Evolutionary conservation across 768 basidiomycete species (phyloP).

Genomic region (Obba rivulosa): DNA sequence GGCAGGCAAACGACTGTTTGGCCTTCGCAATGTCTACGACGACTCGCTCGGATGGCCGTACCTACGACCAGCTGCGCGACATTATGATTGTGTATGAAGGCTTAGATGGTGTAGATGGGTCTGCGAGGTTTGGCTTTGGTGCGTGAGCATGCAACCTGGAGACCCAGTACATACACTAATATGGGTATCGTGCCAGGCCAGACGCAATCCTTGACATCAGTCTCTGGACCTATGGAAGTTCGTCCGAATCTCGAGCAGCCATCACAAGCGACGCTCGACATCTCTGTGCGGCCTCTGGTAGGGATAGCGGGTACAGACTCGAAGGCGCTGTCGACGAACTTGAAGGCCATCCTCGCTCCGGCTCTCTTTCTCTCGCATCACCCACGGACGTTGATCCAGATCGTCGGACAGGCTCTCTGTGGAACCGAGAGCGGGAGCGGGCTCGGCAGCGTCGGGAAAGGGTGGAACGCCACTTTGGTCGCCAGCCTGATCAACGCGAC

Average conservation of each 20-base stretch:
- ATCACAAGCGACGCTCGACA: conserved; percentile 70
- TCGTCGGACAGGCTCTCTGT: conserved; percentile 65
- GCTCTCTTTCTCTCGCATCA: conserved; percentile 58
- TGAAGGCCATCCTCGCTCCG: conserved; percentile 56
- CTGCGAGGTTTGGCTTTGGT: conserved; percentile 69
- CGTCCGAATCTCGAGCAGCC: conserved; percentile 64
- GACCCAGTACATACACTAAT: conserved; percentile 2
- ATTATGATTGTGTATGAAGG: conserved; percentile 48
- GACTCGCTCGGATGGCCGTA: conserved; percentile 34
- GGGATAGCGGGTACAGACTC: conserved; percentile 66
- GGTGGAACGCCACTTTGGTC: conserved; percentile 38
- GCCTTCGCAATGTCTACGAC: neutral
- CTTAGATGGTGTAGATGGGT: conserved; percentile 71
- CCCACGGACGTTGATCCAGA: conserved; percentile 70
- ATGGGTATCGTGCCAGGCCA: conserved; percentile 30
- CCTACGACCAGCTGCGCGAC: conserved; percentile 28
- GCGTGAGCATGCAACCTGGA: conserved; percentile 16
- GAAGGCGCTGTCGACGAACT: conserved; percentile 48
- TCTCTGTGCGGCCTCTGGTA: conserved; percentile 63
- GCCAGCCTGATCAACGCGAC: conserved; percentile 70
- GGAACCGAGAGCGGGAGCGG: conserved; percentile 20
- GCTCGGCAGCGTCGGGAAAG: conserved; percentile 17
- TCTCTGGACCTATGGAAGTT: conserved; percentile 80
- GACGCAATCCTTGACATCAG: conserved; percentile 52
- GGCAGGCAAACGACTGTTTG: neutral